These are phyloP conservation scores for Alternaria sp. DNA, from an alignment of 2,329 filamentous ascomycete genomes.

Conservation along the genomic window DNA sequence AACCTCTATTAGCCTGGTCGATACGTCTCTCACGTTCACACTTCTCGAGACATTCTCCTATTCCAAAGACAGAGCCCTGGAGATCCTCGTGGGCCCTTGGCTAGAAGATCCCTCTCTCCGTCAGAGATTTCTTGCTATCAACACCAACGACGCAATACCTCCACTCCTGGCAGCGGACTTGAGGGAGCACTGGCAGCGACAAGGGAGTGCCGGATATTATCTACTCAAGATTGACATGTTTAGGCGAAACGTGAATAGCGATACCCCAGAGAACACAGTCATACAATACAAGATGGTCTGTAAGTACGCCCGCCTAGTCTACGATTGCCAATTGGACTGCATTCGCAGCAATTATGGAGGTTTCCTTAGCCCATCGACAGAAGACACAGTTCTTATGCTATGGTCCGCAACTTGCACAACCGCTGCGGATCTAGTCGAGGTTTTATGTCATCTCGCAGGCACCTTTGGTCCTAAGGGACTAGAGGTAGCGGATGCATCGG, in stretches of 20 bases:
- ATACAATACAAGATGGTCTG: background rate
- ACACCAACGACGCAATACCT: background rate
- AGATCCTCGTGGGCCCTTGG: slow-evolving; percentile 7
- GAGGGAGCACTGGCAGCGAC: background rate
- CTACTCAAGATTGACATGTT: background rate
- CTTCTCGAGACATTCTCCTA: slow-evolving; percentile 6
- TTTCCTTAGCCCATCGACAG: background rate
- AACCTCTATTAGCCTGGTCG: background rate
- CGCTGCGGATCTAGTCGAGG: background rate
- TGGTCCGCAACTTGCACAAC: background rate
- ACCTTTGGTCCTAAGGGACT: background rate
- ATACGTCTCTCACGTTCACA: slow-evolving; percentile 3
- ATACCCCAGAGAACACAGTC: background rate
- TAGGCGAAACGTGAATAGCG: background rate
- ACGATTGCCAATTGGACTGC: background rate
- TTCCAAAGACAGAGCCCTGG: slow-evolving; percentile 6
- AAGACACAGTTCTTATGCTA: background rate
- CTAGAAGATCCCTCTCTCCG: background rate
- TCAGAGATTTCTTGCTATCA: background rate
- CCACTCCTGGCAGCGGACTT: background rate
- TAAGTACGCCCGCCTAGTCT: background rate
- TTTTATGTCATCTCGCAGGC: background rate
- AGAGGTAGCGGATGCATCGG: background rate
- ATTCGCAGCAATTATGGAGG: background rate
- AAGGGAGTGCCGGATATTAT: background rate